Evolutionary conservation across 768 basidiomycete genomes (phyloP), one percentile per base, ranked within the genome.

Genomic region (Pulveroboletus sp.): DNA sequence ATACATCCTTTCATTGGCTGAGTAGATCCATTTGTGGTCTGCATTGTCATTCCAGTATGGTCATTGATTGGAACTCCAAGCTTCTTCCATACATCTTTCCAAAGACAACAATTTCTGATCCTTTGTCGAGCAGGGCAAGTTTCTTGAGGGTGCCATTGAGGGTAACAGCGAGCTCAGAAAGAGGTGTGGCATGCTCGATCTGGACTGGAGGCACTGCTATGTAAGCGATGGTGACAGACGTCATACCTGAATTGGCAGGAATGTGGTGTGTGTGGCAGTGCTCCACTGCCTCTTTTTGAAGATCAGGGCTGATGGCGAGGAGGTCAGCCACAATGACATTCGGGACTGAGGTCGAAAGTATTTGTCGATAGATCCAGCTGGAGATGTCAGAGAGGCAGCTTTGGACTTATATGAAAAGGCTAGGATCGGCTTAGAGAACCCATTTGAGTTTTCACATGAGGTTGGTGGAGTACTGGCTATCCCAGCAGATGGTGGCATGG

Each of bases 51-150:
- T 16, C 29, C 25, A 9, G 46, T 35, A 21, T 42, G 38, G n/a
- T 45, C 21, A 17, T 63, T 65, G 13, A 60, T 35, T 5, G 7
- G 59, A 3, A 19, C 47, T n/a, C 38, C 51, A 16, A 49, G 51
- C 51, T 36, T 44, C 11, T 2, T 24, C 40, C 53, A 59, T 19
- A 57, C 21, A 23, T 65, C 59, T 16, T 53, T 49, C 2, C 48
- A 5, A 2, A 67, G 4, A 67, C 44, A 17, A 67, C 59, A 13
- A 65, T 64, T 36, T 66, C 58, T 8, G 56, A 64, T 16, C 61
- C 45, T 27, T 51, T 36, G 10, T 54, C 41, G 1, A 54, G 31
- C 14, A 54, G 7, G 0, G 12, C 40, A 8, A 11, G 11, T 14
- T 51, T 17, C 0, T 23, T 7, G 5, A 24, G 20, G 1, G 8